phyloP scores from a whole-genome alignment of 495 filamentous ascomycete species.

The Pseudevernia furfuracea region DNA sequence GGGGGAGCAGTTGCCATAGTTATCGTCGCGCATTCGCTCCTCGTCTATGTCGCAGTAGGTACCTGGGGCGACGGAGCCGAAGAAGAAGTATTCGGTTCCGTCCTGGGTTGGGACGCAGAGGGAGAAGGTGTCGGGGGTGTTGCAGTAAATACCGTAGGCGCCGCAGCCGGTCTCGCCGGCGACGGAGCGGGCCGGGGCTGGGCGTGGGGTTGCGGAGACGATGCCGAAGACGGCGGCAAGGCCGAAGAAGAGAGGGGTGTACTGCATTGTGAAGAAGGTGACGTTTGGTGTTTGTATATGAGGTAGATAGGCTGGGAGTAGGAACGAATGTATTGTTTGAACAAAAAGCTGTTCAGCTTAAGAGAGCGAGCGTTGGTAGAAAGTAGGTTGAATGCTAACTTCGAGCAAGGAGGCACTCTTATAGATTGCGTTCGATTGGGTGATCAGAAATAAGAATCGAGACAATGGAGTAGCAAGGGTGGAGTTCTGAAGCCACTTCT shows the following conservation, averaged over 20 bases:
- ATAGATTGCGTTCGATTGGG: not conserved
- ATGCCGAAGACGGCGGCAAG: not conserved
- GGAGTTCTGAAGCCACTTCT: not conserved
- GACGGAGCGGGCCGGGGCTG: not conserved
- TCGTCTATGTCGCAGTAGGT: slow-evolving; percentile 1
- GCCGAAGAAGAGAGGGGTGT: not conserved
- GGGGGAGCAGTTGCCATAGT: slow-evolving; percentile 2
- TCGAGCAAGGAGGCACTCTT: not conserved
- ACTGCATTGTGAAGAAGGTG: not conserved
- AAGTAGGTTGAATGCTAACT: not conserved
- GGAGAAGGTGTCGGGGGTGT: slow-evolving; percentile 18
- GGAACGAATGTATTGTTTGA: not conserved
- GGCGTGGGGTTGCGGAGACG: not conserved
- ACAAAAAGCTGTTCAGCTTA: not conserved
- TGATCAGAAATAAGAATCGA: not conserved
- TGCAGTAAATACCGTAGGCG: not conserved
- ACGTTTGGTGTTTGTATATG: not conserved
- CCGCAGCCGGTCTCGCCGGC: not conserved
- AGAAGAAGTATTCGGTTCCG: not conserved
- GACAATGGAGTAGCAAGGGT: not conserved
- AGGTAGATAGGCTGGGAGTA: no score
- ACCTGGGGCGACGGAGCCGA: not conserved
- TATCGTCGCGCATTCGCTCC: slow-evolving; percentile 3
- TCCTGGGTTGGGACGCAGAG: slow-evolving; percentile 28
- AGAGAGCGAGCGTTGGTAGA: not conserved